Base-by-base conservation (phyloP, 2,329 filamentous ascomycete genomes). In the Hymenoscyphus repandus region DNA sequence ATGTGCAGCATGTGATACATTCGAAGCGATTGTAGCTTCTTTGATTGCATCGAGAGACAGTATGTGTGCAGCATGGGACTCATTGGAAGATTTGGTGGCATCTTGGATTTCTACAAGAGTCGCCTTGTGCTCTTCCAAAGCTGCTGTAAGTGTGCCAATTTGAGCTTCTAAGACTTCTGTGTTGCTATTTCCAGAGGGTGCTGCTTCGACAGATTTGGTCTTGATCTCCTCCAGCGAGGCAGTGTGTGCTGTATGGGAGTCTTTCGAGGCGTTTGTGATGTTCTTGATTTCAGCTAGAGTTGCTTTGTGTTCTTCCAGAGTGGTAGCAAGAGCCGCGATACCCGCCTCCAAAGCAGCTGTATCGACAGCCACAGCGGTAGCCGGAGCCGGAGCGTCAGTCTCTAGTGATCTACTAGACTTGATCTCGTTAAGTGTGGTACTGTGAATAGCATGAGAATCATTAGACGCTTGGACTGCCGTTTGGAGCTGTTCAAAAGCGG, bases 221-320 rank as follows among this genome's bases (percentile, higher is more conserved):
- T 55, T 60, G 49, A 60, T 53, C 22, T 58, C 54, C 13, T 50
- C 47, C n/a, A 60, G 47, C 5, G 51, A 47, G 2, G 45, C 41
- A 15, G 50, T 12, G 45, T 58, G 51, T 17, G 53, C 46, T 34
- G 45, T 49, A 42, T 57, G 55, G 2, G 52, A 54, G 7, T 45
- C 52, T 15, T 39, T 53, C 17, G 48, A 47, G 1, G 47, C 51
- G 39, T 46, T 33, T n/a, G 51, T 50, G 31, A 47, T 33, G 18
- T 53, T 41, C 17, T 53, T 53, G 36, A 53, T 50, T 20, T 53
- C 47, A 3, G 42, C 44, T 12, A 61, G 44, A 17, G 45, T 51
- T 13, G 47, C 33, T 18, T 46, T 57, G 6, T 62, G 59, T 6
- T 49, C 55, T 36, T 59, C 57, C 2, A 63, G 47, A 20, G 45